Conservation (phyloP, 352 stramenopile species). For the Globisporangium acanthophoron region DNA sequence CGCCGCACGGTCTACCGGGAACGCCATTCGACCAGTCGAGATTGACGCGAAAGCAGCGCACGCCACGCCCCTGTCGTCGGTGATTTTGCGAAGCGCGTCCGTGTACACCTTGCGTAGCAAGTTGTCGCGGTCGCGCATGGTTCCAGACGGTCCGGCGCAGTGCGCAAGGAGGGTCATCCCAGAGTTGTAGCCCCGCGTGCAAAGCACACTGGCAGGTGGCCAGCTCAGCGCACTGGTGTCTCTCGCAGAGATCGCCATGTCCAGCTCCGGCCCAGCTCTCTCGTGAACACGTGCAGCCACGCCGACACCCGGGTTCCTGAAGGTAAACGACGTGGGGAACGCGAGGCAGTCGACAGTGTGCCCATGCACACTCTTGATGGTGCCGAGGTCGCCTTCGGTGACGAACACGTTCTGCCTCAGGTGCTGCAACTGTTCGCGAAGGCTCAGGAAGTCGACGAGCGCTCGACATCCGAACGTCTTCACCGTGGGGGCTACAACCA, state of each 20-base stretch:
- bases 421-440: conserved; percentile 29
- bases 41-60: conserved; percentile 53
- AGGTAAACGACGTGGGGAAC: conserved; percentile 44
- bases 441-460: conserved; percentile 35
- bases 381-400: conserved; percentile 38
- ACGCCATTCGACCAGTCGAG: conserved; percentile 36
- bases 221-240: not conserved
- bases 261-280: conserved; percentile 30
- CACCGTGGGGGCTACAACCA: conserved; percentile 1
- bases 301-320: conserved; percentile 32
- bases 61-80: conserved; percentile 18
- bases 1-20: conserved; percentile 29
- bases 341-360: conserved; percentile 47
- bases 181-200: conserved; percentile 19
- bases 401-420: conserved; percentile 32
- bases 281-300: conserved; percentile 43
- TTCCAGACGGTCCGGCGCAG: conserved; percentile 30
- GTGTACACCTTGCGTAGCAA: conserved; percentile 54
- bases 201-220: not conserved
- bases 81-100: conserved; percentile 26
- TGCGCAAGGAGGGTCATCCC: conserved; percentile 50
- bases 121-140: not conserved
- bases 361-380: conserved; percentile 21
- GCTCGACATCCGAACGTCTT: conserved; percentile 5
- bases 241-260: conserved; percentile 11